Conservation (phyloP, 164 flowering plant genomes). For the Protea cynaroides region DNA sequence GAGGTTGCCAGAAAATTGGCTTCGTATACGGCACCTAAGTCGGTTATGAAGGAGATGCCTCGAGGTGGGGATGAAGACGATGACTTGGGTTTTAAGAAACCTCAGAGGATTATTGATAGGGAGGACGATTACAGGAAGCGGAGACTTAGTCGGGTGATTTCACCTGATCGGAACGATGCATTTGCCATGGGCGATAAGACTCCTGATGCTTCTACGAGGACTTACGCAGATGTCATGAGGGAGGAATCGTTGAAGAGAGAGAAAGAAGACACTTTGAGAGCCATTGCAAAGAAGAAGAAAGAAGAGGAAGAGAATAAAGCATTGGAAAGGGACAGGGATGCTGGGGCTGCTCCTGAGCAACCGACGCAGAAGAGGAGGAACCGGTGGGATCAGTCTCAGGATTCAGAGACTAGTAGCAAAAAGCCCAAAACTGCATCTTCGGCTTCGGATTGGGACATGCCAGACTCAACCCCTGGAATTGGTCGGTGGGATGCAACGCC, state of each 20-base stretch:
- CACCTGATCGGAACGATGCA: conserved; percentile 87
- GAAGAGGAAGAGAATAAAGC: conserved; percentile 69
- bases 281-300: conserved; percentile 78
- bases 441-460: conserved; percentile 90
- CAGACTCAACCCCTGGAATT: conserved; percentile 83
- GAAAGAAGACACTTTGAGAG: conserved; percentile 62
- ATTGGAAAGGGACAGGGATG: conserved; percentile 25
- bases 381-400: conserved; percentile 86
- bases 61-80: conserved; percentile 46
- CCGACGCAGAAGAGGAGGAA: conserved; percentile 70
- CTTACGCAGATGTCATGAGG: conserved; percentile 85
- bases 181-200: conserved; percentile 87
- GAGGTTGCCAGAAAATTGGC: conserved; percentile 64
- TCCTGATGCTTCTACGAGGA: conserved; percentile 69
- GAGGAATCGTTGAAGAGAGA: conserved; percentile 74
- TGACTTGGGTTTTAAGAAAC: conserved; percentile 56
- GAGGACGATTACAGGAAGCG: conserved; percentile 82
- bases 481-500: conserved; percentile 99
- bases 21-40: conserved; percentile 84
- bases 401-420: conserved; percentile 41
- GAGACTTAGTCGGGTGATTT: conserved; percentile 64
- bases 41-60: conserved; percentile 60
- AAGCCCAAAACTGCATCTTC: conserved; percentile 42
- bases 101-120: conserved; percentile 64
- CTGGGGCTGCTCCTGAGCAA: conserved; percentile 21